Evolutionary conservation across 768 basidiomycete genomes (phyloP).

Genomic region (Russula abietina): DNA sequence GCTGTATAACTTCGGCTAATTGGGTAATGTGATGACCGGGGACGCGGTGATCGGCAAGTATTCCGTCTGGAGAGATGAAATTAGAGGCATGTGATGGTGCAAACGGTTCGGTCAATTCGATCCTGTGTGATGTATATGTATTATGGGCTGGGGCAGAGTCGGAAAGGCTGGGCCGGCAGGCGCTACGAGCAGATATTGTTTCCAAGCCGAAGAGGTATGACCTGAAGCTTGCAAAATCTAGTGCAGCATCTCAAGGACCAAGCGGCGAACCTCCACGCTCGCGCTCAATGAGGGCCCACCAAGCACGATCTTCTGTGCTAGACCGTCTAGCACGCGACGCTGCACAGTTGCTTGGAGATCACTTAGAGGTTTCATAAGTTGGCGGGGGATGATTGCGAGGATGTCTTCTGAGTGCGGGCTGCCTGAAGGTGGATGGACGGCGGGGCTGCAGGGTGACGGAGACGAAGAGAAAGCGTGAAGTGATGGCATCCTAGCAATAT

Average conservation of each 20-base stretch:
- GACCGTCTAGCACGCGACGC: conserved; percentile 75
- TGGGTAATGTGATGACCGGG: too few species aligned
- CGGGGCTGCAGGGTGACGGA: conserved; percentile 64
- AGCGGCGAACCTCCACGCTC: conserved; percentile 71
- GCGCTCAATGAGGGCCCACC: conserved; percentile 37
- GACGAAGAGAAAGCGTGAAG: conserved; percentile 74
- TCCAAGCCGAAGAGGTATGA: conserved; percentile 93
- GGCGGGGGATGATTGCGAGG: conserved; percentile 68
- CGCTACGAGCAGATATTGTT: conserved; percentile 87
- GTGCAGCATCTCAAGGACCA: conserved; percentile 86
- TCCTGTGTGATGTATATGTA: too few species aligned
- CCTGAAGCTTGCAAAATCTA: conserved; percentile 88
- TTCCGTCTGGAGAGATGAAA: too few species aligned
- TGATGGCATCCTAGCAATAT: conserved; percentile 83
- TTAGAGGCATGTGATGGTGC: too few species aligned
- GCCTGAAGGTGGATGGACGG: conserved; percentile 81
- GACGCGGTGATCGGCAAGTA: too few species aligned
- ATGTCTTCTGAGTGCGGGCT: conserved; percentile 82
- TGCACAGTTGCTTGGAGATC: conserved; percentile 70
- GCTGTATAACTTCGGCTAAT: too few species aligned
- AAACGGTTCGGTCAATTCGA: too few species aligned
- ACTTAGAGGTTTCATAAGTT: conserved; percentile 46
- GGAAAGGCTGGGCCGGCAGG: conserved; percentile 59
- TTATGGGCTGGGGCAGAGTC: too few species aligned
- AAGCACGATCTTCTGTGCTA: conserved; percentile 70